phyloP scores from a whole-genome alignment of 129 eudicot genomes.

The Pulicaria dysenterica region DNA sequence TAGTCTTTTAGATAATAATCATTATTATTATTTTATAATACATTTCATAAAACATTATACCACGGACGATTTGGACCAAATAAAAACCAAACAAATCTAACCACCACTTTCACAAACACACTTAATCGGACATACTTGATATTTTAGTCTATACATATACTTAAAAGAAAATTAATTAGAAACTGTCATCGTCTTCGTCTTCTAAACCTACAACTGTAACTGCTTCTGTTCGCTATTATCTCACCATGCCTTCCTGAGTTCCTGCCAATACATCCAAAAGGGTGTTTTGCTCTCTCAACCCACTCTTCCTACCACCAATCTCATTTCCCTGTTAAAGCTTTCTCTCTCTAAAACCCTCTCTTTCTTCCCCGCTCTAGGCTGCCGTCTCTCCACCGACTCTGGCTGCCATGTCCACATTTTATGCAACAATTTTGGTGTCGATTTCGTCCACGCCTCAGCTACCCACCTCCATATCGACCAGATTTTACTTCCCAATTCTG shows the following conservation, averaged over 20 bases:
- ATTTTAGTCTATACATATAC: no score
- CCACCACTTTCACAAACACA: no score
- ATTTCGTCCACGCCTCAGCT: conserved; percentile 59
- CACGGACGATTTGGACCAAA: no score
- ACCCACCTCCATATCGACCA: conserved; percentile 13
- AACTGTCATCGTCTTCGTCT: no score
- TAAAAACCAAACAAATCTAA: no score
- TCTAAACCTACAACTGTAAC: no score
- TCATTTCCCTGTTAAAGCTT: conserved; percentile 49
- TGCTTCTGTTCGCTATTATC: conserved; percentile 82
- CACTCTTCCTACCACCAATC: conserved; percentile 30
- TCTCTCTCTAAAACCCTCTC: conserved; percentile 71
- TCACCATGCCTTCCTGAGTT: conserved; percentile 92
- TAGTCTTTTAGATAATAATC: no score
- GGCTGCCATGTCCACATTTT: conserved; percentile 57
- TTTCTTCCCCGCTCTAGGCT: conserved; percentile 75
- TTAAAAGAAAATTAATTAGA: no score
- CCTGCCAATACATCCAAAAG: conserved; percentile 84
- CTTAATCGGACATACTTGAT: no score
- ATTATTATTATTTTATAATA: no score
- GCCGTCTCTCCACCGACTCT: conserved; percentile 61
- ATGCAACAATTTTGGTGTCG: conserved; percentile 71
- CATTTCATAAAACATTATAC: no score
- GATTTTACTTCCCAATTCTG: conserved; percentile 32
- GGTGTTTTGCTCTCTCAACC: conserved; percentile 65